These are phyloP conservation scores for Nicotiana noctiflora DNA, from an alignment of 257 asterid species.

Conservation along the genomic window DNA sequence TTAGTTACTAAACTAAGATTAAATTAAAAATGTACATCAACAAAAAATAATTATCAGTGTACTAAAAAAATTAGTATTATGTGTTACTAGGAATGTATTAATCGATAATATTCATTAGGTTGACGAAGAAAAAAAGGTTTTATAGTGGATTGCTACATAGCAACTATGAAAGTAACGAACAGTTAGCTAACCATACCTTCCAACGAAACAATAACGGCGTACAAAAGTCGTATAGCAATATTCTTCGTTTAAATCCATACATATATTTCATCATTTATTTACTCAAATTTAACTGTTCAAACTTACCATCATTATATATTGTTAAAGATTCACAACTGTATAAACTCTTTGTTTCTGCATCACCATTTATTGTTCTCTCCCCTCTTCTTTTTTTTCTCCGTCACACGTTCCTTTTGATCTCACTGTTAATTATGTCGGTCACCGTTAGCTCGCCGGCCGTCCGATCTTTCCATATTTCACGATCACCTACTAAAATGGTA, in stretches of 20 bases:
- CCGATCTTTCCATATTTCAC: constrained; percentile 31
- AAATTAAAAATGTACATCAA: no score
- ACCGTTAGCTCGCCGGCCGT: constrained; percentile 30
- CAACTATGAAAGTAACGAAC: constrained; percentile 12
- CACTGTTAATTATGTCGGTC: constrained; percentile 40
- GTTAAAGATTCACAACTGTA: constrained; percentile 5
- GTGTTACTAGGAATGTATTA: no score
- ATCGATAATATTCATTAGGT: no score
- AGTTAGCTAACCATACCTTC: background rate
- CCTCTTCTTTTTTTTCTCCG: constrained; percentile 7
- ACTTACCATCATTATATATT: constrained; percentile 15
- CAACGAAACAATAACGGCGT: no score
- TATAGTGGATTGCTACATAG: no score
- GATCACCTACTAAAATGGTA: constrained; percentile 8
- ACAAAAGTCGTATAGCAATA: background rate
- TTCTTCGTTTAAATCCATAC: background rate
- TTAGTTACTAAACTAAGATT: no score
- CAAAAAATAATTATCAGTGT: no score
- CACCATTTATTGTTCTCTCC: background rate
- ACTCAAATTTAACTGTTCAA: constrained; percentile 18
- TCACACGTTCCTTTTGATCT: constrained; percentile 24
- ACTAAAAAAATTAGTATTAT: no score
- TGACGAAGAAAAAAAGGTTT: no score
- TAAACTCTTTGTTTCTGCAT: constrained; percentile 18
- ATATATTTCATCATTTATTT: background rate